Base-by-base conservation (phyloP, 2,329 filamentous ascomycete species). In the Xylariaceae sp. region DNA sequence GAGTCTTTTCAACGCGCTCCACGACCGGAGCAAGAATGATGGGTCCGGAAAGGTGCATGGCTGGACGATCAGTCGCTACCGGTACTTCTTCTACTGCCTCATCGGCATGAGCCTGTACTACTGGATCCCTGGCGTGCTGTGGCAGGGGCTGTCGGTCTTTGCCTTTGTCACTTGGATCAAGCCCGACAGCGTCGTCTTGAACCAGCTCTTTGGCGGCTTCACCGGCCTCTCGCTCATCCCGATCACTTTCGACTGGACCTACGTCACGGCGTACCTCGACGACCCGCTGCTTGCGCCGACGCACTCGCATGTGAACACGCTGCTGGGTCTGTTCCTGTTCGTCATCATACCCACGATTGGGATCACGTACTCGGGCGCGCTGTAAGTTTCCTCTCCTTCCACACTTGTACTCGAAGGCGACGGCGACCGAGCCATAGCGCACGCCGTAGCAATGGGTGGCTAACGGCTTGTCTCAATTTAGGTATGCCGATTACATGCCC, bases 401-500 rank as follows among this genome's bases (percentile, higher is more conserved):
- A 7, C 7, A 11, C 11, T 24, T 6, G 6, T 24, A 24, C 21
- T 6, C 11, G 21, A 24, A 11, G 21, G 21, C 11, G 11, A n/a
- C n/a, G n/a, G n/a, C n/a, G n/a, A n/a, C n/a, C n/a, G n/a, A n/a
- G n/a, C n/a, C n/a, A n/a, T n/a, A n/a, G n/a, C n/a, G n/a, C n/a
- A n/a, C n/a, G n/a, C 12, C 3, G 3, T 2, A 4, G 11, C 11
- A 31, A 7, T 15, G 8, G 4, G 3, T 9, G 16, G 7, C n/a
- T 18, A 13, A 31, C 13, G 35, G 19, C 41, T 56, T 43, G 53
- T 27, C 5, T 6, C 3, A 8, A n/a, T 15, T 2, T 32, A 58
- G 60, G 31, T 62, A 70, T 46, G 64, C 70, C 0, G 68, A 73
- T 3, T 78, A 76, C 41, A 55, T 81, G 12, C 75, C 76, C 0